Percentiles rank a stretch among this genome's conserved stretches.
phyloP scores from a whole-genome alignment of 2,329 filamentous ascomycete species.

The Scedosporium dehoogii region DNA sequence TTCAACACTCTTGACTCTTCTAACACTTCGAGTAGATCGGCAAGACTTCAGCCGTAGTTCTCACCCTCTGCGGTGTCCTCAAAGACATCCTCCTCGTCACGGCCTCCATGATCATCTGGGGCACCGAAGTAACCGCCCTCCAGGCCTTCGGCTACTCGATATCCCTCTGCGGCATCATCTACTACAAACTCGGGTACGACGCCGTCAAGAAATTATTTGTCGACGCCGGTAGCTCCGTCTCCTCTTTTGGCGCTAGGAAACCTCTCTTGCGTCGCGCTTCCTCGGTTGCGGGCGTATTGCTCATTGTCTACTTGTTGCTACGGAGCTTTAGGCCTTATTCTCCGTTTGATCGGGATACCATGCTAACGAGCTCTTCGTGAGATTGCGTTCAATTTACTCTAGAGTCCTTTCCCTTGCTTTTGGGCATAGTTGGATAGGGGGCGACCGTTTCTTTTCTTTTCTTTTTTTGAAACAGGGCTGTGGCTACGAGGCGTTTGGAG shows the following conservation, averaged over 20 bases:
- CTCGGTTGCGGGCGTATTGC: slow-evolving; percentile 35
- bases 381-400: not conserved
- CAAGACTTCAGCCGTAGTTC: slow-evolving; percentile 76
- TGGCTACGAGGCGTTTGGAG: not conserved
- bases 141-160: slow-evolving; percentile 81
- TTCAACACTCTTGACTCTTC: not conserved
- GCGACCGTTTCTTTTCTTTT: not conserved
- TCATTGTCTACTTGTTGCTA: not conserved
- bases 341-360: not conserved
- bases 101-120: slow-evolving; percentile 74
- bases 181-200: slow-evolving; percentile 68
- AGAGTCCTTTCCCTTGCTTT: not conserved
- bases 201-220: slow-evolving; percentile 63
- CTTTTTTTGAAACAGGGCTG: not conserved
- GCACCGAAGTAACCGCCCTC: slow-evolving; percentile 60
- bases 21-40: slow-evolving; percentile 55
- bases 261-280: slow-evolving; percentile 61
- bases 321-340: not conserved
- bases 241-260: slow-evolving; percentile 60
- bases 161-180: slow-evolving; percentile 66
- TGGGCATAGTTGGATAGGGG: not conserved
- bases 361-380: not conserved
- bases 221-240: slow-evolving; percentile 61
- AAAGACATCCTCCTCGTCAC: slow-evolving; percentile 79
- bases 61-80: slow-evolving; percentile 78